These are phyloP conservation scores for Globisporangium middletonii DNA, from an alignment of 352 stramenopile genomes.

Conservation along the genomic window DNA sequence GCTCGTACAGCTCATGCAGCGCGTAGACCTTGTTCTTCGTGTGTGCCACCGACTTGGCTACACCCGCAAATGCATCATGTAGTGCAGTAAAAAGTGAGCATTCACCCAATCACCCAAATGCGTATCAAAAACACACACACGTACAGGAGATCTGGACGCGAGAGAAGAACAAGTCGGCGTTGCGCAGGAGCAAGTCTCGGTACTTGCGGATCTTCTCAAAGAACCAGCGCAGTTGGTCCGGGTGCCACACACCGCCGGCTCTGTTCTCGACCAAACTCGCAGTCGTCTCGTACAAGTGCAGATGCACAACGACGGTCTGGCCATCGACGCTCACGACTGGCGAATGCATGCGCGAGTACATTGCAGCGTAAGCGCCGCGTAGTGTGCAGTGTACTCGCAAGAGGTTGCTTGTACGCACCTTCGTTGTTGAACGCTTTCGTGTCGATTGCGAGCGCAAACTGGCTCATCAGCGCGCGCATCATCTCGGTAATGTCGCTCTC, in stretches of 20 bases:
- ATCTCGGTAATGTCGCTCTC: constrained; percentile 33
- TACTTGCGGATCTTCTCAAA: constrained; percentile 61
- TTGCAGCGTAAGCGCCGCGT: too few relatives aligned
- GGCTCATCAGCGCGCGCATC: constrained; percentile 44
- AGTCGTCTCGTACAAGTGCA: constrained; percentile 73
- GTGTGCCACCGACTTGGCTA: constrained; percentile 56
- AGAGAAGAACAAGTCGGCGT: constrained; percentile 53
- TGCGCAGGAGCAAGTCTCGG: constrained; percentile 27
- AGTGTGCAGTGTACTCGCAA: too few relatives aligned
- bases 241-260: constrained; percentile 50
- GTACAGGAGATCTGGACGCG: constrained; percentile 60
- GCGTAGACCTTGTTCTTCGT: constrained; percentile 69
- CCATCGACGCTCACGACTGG: constrained; percentile 27
- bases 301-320: constrained; percentile 41
- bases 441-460: constrained; percentile 52
- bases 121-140: neutral
- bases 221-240: constrained; percentile 56
- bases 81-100: neutral
- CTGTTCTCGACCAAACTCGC: constrained; percentile 49
- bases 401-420: constrained; percentile 18
- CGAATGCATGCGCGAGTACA: too few relatives aligned
- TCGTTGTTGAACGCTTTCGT: constrained; percentile 67
- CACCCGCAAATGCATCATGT: neutral
- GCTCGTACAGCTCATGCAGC: constrained; percentile 58
- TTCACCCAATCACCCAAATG: neutral